Evolutionary conservation across 495 filamentous ascomycete species (phyloP).

Genomic region (Neurospora tetraspora): DNA sequence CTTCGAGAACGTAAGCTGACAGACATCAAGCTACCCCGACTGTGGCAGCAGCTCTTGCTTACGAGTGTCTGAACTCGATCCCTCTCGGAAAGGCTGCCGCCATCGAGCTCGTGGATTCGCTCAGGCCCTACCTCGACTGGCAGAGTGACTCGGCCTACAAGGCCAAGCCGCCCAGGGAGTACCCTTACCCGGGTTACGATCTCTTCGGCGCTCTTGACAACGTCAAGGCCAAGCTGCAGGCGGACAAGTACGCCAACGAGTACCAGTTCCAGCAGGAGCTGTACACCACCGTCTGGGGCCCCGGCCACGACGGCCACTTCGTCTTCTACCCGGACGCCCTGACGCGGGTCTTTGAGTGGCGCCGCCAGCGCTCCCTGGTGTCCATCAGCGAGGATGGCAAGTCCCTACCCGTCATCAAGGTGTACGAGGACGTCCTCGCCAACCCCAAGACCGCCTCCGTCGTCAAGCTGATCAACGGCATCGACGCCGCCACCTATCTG

Average conservation of each 20-base stretch:
- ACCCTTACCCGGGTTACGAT: constrained; percentile 21
- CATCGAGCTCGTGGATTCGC: constrained; percentile 19
- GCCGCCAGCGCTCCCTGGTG: constrained; percentile 12
- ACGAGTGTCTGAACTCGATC: constrained; percentile 21
- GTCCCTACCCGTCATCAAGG: constrained; percentile 17
- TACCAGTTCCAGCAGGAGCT: constrained; percentile 43
- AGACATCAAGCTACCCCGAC: constrained; percentile 6
- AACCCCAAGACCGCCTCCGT: constrained; percentile 5
- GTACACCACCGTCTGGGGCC: constrained; percentile 20
- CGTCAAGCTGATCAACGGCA: constrained; percentile 22
- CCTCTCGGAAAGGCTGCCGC: constrained; percentile 20
- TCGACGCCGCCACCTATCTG: constrained; percentile 17
- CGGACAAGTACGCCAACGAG: constrained; percentile 32
- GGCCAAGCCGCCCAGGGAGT: constrained; percentile 31
- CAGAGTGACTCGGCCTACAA: constrained; percentile 35
- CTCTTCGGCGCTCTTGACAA: constrained; percentile 27
- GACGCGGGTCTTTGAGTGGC: constrained; percentile 17
- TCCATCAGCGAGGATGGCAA: constrained; percentile 22
- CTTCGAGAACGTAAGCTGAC: background rate
- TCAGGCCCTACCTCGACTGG: constrained; percentile 24
- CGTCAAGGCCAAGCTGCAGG: constrained; percentile 16
- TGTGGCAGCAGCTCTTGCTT: constrained; percentile 16
- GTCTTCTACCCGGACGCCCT: constrained; percentile 14
- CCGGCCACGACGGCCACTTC: constrained; percentile 43
- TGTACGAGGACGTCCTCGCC: constrained; percentile 7